Conservation (phyloP, 106 monocot species). For the Gastrodia elata region DNA sequence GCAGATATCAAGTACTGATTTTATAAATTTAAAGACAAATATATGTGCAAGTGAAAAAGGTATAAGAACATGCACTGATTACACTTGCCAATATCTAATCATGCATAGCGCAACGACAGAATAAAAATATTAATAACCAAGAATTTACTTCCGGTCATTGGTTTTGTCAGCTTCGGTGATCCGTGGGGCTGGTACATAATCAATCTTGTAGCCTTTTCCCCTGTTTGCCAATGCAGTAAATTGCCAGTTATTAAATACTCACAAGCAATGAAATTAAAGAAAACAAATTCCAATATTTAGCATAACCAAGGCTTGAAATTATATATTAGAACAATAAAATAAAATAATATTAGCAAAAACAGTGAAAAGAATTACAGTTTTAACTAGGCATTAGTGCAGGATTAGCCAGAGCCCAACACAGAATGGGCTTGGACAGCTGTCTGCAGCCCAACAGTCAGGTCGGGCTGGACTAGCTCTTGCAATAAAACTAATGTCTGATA, state of each 20-base stretch:
- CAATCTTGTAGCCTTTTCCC: slow-evolving; percentile 78
- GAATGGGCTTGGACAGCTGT: no score
- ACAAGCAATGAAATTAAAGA: background rate
- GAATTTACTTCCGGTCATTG: slow-evolving; percentile 55
- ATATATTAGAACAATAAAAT: background rate
- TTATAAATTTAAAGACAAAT: background rate
- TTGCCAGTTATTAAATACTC: background rate
- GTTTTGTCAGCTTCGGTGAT: slow-evolving; percentile 81
- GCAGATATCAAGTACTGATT: background rate
- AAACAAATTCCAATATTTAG: background rate
- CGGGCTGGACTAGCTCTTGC: no score
- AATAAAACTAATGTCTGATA: no score
- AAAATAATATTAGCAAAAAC: background rate
- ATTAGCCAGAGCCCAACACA: no score
- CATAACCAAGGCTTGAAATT: background rate
- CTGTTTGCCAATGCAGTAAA: slow-evolving; percentile 26
- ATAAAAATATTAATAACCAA: background rate
- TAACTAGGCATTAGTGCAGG: no score
- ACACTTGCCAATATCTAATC: background rate
- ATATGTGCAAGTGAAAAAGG: background rate
- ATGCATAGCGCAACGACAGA: background rate
- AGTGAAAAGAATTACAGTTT: background rate
- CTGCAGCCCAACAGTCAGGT: no score
- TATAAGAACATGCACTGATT: background rate
- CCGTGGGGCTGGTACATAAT: slow-evolving; percentile 79